Conservation (phyloP, 371 early-diverging fungal species). For the Lichtheimia hyalospora region DNA sequence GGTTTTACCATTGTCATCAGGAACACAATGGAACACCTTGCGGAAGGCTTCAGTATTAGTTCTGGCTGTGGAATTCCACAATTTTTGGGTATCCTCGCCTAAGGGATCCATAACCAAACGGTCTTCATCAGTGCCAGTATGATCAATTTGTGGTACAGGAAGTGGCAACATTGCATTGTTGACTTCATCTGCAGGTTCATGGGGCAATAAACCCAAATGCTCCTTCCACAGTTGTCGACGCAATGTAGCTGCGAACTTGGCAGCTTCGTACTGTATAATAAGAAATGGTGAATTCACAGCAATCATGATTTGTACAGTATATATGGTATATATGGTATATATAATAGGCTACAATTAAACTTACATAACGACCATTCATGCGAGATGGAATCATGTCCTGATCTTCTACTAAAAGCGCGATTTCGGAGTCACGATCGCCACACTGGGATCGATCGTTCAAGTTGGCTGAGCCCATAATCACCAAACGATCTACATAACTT, state of each 20-base stretch:
- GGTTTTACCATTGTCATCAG: slow-evolving; percentile 63
- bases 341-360: neutral
- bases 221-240: slow-evolving; percentile 84
- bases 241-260: slow-evolving; percentile 70
- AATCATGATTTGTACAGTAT: neutral
- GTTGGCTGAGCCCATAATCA: slow-evolving; percentile 90
- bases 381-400: slow-evolving; percentile 61
- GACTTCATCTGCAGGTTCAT: slow-evolving; percentile 39
- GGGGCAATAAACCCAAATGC: slow-evolving; percentile 74
- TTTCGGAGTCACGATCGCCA: slow-evolving; percentile 92
- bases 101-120: slow-evolving; percentile 62
- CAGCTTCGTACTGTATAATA: slow-evolving; percentile 50
- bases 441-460: slow-evolving; percentile 91
- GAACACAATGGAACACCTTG: slow-evolving; percentile 74
- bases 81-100: slow-evolving; percentile 45
- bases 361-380: slow-evolving; percentile 73
- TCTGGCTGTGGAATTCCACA: slow-evolving; percentile 59
- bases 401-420: slow-evolving; percentile 84
- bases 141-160: slow-evolving; percentile 40
- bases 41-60: slow-evolving; percentile 67
- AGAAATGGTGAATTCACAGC: neutral
- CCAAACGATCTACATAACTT: slow-evolving; percentile 55
- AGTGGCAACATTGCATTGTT: slow-evolving; percentile 53
- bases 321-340: too few species aligned
- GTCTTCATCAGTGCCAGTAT: slow-evolving; percentile 37